phyloP scores from a whole-genome alignment of 192 early-diverging fungal genomes.

The Borealophlyctis nickersoniae region DNA sequence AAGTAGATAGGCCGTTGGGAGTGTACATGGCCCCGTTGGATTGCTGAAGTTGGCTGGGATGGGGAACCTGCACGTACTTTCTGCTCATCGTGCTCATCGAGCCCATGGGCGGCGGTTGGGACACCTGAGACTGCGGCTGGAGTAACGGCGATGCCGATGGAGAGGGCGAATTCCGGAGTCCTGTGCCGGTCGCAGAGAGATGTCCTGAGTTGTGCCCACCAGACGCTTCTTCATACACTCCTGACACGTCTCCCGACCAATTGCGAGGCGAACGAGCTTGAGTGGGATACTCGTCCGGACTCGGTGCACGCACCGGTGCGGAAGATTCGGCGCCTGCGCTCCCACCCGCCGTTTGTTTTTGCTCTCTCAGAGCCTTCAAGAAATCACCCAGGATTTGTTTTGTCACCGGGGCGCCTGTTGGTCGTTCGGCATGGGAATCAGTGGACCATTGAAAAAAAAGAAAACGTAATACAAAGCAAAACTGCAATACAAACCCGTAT shows the following conservation, averaged over 20 bases:
- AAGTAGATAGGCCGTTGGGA: too few relatives aligned
- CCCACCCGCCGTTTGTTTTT: too few relatives aligned
- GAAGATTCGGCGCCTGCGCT: too few relatives aligned
- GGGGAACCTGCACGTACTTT: too few relatives aligned
- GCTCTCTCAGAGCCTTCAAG: conserved; percentile 9
- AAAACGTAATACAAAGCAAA: too few relatives aligned
- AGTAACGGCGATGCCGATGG: too few relatives aligned
- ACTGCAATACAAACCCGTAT: background rate
- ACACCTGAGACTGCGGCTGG: too few relatives aligned
- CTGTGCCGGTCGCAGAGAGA: background rate
- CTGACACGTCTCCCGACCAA: background rate
- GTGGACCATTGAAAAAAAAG: background rate
- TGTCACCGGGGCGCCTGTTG: conserved; percentile 6
- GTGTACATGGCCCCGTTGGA: too few relatives aligned
- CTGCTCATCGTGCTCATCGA: too few relatives aligned
- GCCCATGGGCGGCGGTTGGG: too few relatives aligned
- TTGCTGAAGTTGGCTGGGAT: too few relatives aligned
- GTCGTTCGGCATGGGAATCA: background rate
- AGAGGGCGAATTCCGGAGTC: too few relatives aligned
- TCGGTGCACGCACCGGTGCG: background rate
- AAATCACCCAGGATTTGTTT: conserved; percentile 22
- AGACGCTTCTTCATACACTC: background rate
- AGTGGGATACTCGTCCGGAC: background rate
- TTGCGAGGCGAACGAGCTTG: background rate
- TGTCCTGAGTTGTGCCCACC: background rate